These are phyloP conservation scores for Hanseniaspora hatyaiensis DNA, from an alignment of 805 yeast genomes.

Conservation along the genomic window DNA sequence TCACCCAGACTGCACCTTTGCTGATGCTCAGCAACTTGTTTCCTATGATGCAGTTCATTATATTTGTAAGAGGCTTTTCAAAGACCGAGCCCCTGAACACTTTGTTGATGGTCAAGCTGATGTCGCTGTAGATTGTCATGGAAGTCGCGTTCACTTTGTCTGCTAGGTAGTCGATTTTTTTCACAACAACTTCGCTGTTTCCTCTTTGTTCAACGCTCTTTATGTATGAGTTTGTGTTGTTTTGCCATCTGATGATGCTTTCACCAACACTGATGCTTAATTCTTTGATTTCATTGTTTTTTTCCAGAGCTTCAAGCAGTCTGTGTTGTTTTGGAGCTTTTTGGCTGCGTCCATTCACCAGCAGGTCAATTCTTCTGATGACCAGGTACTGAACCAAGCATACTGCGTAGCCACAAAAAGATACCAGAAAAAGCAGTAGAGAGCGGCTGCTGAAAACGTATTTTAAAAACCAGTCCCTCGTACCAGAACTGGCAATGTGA, in stretches of 20 bases:
- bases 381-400: constrained; percentile 46
- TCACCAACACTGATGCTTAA: constrained; percentile 21
- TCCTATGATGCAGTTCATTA: constrained; percentile 71
- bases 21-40: constrained; percentile 56
- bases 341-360: neutral
- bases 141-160: constrained; percentile 50
- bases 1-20: constrained; percentile 68
- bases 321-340: neutral
- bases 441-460: constrained; percentile 47
- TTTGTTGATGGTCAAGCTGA: constrained; percentile 47
- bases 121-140: constrained; percentile 40
- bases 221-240: constrained; percentile 46
- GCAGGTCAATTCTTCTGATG: constrained; percentile 22
- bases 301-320: neutral
- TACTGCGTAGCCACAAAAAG: constrained; percentile 44
- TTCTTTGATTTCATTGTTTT: constrained; percentile 2
- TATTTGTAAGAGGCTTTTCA: constrained; percentile 47
- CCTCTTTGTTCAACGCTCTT: constrained; percentile 37
- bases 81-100: constrained; percentile 62
- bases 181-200: constrained; percentile 33
- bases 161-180: constrained; percentile 34
- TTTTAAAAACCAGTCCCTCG: constrained; percentile 29
- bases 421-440: constrained; percentile 39
- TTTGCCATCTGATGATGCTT: constrained; percentile 40
- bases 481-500: too few species aligned